Evolutionary conservation across 768 basidiomycete species (phyloP), one percentile per base, ranked within the genome.

Genomic region (Saitozyma podzolica): DNA sequence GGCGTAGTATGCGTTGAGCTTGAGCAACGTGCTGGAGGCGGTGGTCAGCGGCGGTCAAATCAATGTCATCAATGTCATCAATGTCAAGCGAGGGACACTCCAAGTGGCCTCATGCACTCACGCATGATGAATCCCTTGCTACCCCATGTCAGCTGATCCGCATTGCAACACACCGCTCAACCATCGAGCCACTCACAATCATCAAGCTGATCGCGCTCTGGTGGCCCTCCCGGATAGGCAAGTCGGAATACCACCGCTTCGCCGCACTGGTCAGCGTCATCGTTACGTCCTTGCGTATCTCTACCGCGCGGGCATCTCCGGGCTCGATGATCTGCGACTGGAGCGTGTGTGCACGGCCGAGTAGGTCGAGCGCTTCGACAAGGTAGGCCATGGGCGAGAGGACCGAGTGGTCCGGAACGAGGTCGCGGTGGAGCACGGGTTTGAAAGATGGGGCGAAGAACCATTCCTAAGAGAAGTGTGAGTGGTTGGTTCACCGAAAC

Each of bases 111-210:
- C 2, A 29, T 29, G 29, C 29, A 29, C 74, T 63, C 57, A 75
- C 74, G 77, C 75, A 50, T 78, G 68, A 65, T 76, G 69, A 19
- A 73, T 69, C 17, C 66, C 71, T 67, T 75, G 75, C 77, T 78
- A 47, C 19, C 3, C 50, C 52, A 9, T 29, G 13, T 65, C 37
- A 54, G 49, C 54, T 16, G 8, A 58, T 37, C 5, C 39, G 13
- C 40, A 20, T 29, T 29, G 29, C 29, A 29, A 29, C 29, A 29
- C 7, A n/a, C 40, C n/a, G 17, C 13, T 2, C 45, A 47, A 47
- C 3, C 45, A 17, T 11, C 13, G n/a, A 2, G 45, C 11, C n/a
- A 69, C 72, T 66, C 59, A 76, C 77, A 49, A 76, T 75, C 69
- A 72, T 67, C 49, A 78, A 47, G 50, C 61, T 64, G 56, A 66